Evolutionary conservation across 345 rosid genomes (phyloP), one percentile per base, ranked within the genome.

Genomic region (Arabidopsis thaliana): DNA sequence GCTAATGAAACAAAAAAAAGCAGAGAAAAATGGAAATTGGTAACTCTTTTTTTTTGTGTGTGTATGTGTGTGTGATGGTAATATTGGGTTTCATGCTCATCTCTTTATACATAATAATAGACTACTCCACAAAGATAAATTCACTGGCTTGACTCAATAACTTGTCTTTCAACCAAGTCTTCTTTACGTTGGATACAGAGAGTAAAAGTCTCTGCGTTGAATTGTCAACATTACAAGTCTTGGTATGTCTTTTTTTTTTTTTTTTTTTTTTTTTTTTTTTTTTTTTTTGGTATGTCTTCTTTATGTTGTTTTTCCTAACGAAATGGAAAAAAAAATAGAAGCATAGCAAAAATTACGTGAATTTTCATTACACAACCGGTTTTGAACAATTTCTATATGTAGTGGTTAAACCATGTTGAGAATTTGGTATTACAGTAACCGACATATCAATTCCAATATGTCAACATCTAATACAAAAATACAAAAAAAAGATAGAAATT

Each of bases 201-300:
- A 55, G 60, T 55, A n/a, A 55, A 30, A 55, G 60, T 55, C 38
- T 28, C 28, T 55, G 60, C 24, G 32, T 28, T 28, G 32, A 28
- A 28, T 28, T 2, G 32, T 28, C 32, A 28, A 28, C 4, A 28
- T 28, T 28, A 28, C 32, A 28, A 28, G 32, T 28, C 32, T 28
- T 28, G 32, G n/a, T n/a, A n/a, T n/a, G n/a, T n/a, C n/a, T n/a
- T n/a, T n/a, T n/a, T n/a, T n/a, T n/a, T n/a, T n/a, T n/a, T n/a
- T n/a, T n/a, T n/a, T n/a, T n/a, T n/a, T n/a, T n/a, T n/a, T n/a
- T n/a, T n/a, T n/a, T n/a, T n/a, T n/a, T n/a, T n/a, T n/a, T n/a
- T n/a, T n/a, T n/a, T n/a, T n/a, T n/a, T n/a, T n/a, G n/a, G n/a
- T n/a, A n/a, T n/a, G n/a, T n/a, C n/a, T n/a, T n/a, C n/a, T n/a